Evolutionary conservation across 2,329 filamentous ascomycete species (phyloP), one percentile per base, ranked within the genome.

Genomic region (Ophiocordyceps australis): DNA sequence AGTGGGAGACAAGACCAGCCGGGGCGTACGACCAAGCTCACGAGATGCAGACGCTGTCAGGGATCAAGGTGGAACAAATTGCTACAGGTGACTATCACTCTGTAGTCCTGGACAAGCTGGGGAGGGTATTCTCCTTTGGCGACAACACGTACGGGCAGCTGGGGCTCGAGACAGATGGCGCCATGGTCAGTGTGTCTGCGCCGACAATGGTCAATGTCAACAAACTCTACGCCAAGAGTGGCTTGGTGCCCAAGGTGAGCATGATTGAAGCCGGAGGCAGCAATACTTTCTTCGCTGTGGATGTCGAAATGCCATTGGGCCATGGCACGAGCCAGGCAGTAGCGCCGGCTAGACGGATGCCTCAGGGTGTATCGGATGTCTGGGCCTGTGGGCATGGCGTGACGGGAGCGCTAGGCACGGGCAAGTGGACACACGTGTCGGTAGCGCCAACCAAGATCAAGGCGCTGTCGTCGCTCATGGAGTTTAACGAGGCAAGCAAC

Each of bases 71-170:
- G 23, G 52, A 58, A 5, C 65, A 79, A 35, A 74, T 95, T 30
- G 85, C 86, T 2, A 58, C 81, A 2, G 89, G 89, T 14, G 83
- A 93, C 43, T 72, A 74, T 36, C 89, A 98, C 52, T 92, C 82
- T 4, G 54, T 91, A 2, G 78, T 72, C 1, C 61, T 83, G 11
- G 80, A 86, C 42, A 66, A 67, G 31, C 60, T 75, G 27, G 86
- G 86, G 11, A 68, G 72, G 11, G 64, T 89, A 11, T 93, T 89
- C 47, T 62, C 73, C 6, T 95, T 92, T 52, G 89, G 89, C 20
- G 85, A 95, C 48, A 95, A 95, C 52, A 73, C 74, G 0, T 67
- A 70, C 22, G 89, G 89, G n/a, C 89, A 95, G 49, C 62, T 95
- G 4, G 86, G 86, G n/a, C 72, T 86, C 38, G 70, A 81, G 26